These are phyloP conservation scores for Cutaneotrichosporon sp. DNA, from an alignment of 1,284 basidiomycete genomes.

Conservation along the genomic window DNA sequence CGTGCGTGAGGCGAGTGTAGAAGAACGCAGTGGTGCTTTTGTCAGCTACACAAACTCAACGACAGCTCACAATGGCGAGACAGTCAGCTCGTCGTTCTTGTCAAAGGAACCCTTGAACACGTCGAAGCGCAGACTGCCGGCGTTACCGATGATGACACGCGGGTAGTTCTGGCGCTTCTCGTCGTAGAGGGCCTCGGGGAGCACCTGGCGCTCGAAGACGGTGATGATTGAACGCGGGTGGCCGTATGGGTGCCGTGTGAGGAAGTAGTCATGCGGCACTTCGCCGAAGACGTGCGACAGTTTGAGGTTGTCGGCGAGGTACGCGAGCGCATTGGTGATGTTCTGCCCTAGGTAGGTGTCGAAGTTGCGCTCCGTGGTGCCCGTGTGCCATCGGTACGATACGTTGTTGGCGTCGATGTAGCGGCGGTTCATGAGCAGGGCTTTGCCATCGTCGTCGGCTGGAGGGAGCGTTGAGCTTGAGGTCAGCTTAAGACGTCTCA, in stretches of 20 bases:
- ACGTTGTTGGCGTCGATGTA: constrained; percentile 52
- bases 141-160: constrained; percentile 67
- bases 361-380: constrained; percentile 30
- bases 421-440: constrained; percentile 45
- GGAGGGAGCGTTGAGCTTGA: constrained; percentile 12
- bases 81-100: constrained; percentile 70
- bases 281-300: constrained; percentile 56
- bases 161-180: constrained; percentile 20
- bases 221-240: constrained; percentile 61
- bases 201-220: constrained; percentile 58
- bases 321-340: constrained; percentile 29
- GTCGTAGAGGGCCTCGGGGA: constrained; percentile 36
- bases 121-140: constrained; percentile 70
- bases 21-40: constrained; percentile 31
- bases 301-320: constrained; percentile 33
- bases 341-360: constrained; percentile 38
- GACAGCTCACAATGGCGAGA: constrained; percentile 55
- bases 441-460: constrained; percentile 16
- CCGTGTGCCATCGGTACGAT: constrained; percentile 45
- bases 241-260: constrained; percentile 62
- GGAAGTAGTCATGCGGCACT: constrained; percentile 66
- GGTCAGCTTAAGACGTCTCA: not conserved
- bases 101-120: constrained; percentile 63
- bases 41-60: not conserved
- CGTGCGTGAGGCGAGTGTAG: constrained; percentile 34